Conservation (phyloP, 768 basidiomycete species). For the Suillus occidentalis region DNA sequence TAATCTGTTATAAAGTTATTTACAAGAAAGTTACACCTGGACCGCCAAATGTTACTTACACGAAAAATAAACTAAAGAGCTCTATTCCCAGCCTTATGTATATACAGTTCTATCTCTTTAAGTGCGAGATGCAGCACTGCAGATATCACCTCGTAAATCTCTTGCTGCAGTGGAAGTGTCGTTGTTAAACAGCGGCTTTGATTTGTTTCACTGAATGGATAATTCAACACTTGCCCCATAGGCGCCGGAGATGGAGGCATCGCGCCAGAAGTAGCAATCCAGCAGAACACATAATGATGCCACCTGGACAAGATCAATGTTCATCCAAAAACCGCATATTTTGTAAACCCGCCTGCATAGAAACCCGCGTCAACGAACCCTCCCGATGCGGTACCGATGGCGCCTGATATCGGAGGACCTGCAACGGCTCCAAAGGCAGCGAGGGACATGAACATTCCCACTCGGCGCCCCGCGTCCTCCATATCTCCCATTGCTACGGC, state of each 20-base stretch:
- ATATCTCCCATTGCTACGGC: constrained; percentile 60
- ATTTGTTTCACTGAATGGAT: neutral
- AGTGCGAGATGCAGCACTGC: neutral
- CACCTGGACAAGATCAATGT: constrained; percentile 24
- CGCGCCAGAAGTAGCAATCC: constrained; percentile 40
- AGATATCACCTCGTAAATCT: neutral
- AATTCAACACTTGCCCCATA: constrained; percentile 43
- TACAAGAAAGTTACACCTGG: neutral
- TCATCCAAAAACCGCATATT: neutral
- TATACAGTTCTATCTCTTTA: neutral
- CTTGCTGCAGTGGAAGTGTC: neutral
- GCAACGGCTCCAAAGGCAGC: constrained; percentile 60
- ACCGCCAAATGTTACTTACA: neutral
- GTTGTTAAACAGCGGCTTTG: neutral
- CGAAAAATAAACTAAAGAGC: neutral
- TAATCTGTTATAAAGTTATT: neutral
- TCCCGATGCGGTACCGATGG: constrained; percentile 53
- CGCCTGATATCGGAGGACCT: constrained; percentile 75
- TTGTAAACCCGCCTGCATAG: constrained; percentile 40
- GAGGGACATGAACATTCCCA: constrained; percentile 65
- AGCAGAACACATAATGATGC: constrained; percentile 42
- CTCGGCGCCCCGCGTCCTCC: constrained; percentile 61
- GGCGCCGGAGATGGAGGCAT: constrained; percentile 37
- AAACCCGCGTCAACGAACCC: constrained; percentile 38
- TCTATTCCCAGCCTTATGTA: neutral